Base-by-base conservation (phyloP, 768 basidiomycete genomes). In the Pilatotrama ljubarskyi region DNA sequence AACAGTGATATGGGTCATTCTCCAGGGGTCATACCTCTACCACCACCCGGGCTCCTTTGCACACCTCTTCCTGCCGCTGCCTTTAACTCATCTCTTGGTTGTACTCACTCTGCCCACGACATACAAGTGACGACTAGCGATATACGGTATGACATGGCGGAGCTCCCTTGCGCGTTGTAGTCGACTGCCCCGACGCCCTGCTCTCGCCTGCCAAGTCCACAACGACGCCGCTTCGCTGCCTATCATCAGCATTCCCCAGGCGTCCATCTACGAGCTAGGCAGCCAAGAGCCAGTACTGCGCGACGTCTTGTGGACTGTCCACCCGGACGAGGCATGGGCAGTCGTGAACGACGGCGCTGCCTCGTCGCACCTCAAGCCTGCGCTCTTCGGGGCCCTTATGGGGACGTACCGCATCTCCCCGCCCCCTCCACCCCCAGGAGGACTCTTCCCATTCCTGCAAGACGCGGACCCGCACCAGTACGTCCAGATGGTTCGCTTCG, bases 391-490 rank as follows among this genome's bases (percentile, higher is more conserved):
- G 18, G 67, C 68, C 2, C 65, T 71, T 40, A 58, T 58, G 13
- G 90, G 90, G 2, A 83, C 90, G 57, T 81, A 87, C 26, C 82
- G 91, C 1, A 80, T 95, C 26, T 74, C 83, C 20, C 89, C 92
- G 0, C 72, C 80, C 1, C 46, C 61, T 1, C 61, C 61, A 5
- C 80, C 83, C 0, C 83, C 86, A 15, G 78, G 79, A 1, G 92
- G 93, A 0, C 77, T 91, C n/a, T 95, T 89, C 68, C 94, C 94
- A 0, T 87, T 86, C 64, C 77, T 93, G 25, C 75, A 79, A 1
- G 66, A 73, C 20, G 63, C 74, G 5, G 82, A 90, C 63, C 78
- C 86, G 0, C 81, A 80, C 61, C 68, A 77, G 8, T 73, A 73
- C 32, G 69, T 91, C 35, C 75, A 79, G 15, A 70, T 85, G 35